Evolutionary conservation across 495 filamentous ascomycete species (phyloP).

Genomic region (Stereocaulon alpinum): DNA sequence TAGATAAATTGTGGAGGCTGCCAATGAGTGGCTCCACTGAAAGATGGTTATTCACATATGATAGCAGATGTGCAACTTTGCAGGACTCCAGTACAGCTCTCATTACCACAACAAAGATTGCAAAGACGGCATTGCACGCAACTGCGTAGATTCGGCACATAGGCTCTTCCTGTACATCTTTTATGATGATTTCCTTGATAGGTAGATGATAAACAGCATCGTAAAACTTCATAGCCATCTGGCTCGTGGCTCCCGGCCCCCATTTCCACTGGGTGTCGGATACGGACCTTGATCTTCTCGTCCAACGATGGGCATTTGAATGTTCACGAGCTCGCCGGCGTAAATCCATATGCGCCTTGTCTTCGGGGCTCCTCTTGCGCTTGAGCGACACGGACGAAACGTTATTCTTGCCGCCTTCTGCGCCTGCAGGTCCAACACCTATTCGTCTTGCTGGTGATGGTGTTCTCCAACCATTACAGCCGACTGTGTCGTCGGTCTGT

Average conservation of each 20-base stretch:
- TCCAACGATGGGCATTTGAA: background rate
- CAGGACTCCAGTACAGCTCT: too few relatives aligned
- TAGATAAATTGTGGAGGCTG: too few relatives aligned
- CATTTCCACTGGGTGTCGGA: background rate
- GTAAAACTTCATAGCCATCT: background rate
- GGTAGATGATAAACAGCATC: background rate
- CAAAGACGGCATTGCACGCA: too few relatives aligned
- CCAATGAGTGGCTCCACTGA: too few relatives aligned
- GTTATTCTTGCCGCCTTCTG: background rate
- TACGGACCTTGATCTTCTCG: too few relatives aligned
- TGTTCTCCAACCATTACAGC: background rate
- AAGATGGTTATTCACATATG: too few relatives aligned
- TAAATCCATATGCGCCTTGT: background rate
- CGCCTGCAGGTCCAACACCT: too few relatives aligned
- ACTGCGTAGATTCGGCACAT: too few relatives aligned
- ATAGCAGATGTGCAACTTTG: too few relatives aligned
- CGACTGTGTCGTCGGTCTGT: background rate
- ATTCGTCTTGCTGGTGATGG: background rate
- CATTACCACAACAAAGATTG: too few relatives aligned
- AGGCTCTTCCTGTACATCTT: too few relatives aligned
- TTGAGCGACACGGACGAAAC: background rate
- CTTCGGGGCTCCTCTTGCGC: background rate
- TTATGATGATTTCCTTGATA: too few relatives aligned
- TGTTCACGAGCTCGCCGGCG: background rate
- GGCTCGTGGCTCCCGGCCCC: background rate